Evolutionary conservation across 2,329 filamentous ascomycete genomes (phyloP), one percentile per base, ranked within the genome.

Genomic region (Colletotrichum shisoi): DNA sequence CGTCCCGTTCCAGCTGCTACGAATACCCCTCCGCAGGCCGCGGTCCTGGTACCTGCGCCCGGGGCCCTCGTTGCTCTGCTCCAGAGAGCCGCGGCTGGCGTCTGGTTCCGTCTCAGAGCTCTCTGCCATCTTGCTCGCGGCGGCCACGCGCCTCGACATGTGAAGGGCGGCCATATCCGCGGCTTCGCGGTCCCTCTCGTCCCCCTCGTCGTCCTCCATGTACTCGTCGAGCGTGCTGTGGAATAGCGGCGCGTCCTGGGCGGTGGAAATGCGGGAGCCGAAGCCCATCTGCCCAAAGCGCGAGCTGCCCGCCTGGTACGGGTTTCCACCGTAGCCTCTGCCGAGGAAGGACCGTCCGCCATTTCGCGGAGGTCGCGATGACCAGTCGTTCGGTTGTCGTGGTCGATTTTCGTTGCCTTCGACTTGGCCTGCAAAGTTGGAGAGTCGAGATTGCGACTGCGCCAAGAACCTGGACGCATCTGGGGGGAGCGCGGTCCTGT

Each of bases 381-480:
- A 69, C 77, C 79, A 79, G 70, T 80, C 78, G 39, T 70, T 59
- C 2, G 75, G 70, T 52, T 78, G 77, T 57, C 79, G 76, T 45
- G 70, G 71, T 24, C 76, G 70, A 57, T 75, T 62, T 19, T 79
- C 75, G 62, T 79, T 79, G 69, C 79, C 80, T 70, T 81, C 87
- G 68, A 86, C 79, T 76, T 90, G 87, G 80, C 83, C 86, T 60
- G 64, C 72, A 68, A 93, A 88, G 77, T 82, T 88, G 72, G 91
- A 92, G 74, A 98, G 84, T 70, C 93, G 90, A 69, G 94, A 96
- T 83, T 97, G 94, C 72, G 94, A 97, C 86, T 98, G 95, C 69
- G 94, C 92, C 74, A 99, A 88, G 78, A 99, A 99, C 73, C 90
- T 91, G 72, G 94, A 98, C 74, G 95, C 95, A 89, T 98, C 95